Percentiles rank a stretch among this genome's conserved stretches.
Conservation (phyloP, 176 grass and related monocot species). For the Ensete glaucum region DNA sequence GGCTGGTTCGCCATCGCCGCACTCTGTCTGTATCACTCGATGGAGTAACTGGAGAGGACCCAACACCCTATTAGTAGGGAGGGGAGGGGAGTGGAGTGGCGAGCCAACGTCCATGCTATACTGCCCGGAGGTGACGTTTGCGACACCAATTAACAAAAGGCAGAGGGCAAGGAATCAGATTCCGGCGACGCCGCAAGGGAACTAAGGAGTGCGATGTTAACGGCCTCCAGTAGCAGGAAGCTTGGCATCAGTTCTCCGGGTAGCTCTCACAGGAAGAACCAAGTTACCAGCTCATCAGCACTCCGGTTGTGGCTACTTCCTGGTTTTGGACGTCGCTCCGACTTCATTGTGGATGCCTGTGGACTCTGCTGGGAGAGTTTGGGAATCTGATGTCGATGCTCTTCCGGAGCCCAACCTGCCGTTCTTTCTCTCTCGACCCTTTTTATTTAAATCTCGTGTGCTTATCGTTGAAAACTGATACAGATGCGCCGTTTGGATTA, state of each 20-base stretch:
- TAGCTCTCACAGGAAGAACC: no score
- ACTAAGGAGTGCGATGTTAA: constrained; percentile 16
- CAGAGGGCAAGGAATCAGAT: constrained; percentile 26
- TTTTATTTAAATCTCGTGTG: no score
- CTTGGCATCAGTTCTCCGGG: constrained; percentile 28
- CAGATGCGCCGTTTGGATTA: no score
- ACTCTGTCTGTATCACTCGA: not conserved
- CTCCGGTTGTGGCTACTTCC: no score
- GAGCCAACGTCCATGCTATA: not conserved
- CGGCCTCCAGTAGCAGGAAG: constrained; percentile 13
- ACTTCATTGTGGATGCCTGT: no score
- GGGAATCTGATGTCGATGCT: no score
- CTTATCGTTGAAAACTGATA: no score
- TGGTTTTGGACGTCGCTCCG: no score
- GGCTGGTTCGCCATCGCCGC: constrained; percentile 28
- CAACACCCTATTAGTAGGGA: constrained; percentile 28
- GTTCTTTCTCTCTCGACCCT: no score
- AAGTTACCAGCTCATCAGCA: no score
- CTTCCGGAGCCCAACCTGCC: no score
- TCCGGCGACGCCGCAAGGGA: not conserved
- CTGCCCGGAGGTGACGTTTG: not conserved
- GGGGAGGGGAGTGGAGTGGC: no score
- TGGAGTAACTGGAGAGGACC: not conserved
- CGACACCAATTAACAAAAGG: not conserved
- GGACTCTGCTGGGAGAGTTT: not conserved